Evolutionary conservation across 2,329 filamentous ascomycete genomes (phyloP).

Genomic region (Verticillium isaacii): DNA sequence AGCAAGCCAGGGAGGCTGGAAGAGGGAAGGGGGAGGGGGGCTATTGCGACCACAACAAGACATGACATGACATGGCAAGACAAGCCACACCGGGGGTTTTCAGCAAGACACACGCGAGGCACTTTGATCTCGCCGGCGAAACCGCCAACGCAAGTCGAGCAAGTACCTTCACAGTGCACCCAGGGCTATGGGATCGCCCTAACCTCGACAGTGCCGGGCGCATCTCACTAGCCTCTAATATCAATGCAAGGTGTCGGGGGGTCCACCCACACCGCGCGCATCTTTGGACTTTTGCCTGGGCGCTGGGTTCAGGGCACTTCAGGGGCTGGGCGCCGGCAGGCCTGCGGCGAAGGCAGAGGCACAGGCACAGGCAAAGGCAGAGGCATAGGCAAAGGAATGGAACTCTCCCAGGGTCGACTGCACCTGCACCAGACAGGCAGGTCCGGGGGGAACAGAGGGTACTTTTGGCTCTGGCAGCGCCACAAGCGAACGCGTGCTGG

Average conservation of each 20-base stretch:
- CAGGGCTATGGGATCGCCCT: constrained; percentile 13
- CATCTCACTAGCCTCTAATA: constrained; percentile 10
- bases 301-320: constrained; percentile 10
- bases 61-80: neutral
- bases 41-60: neutral
- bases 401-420: neutral
- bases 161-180: constrained; percentile 9
- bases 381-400: neutral
- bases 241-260: neutral
- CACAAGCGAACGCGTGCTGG: neutral
- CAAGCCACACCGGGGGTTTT: neutral
- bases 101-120: neutral
- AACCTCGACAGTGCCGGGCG: constrained; percentile 12
- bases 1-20: neutral
- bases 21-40: neutral
- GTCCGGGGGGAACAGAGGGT: constrained; percentile 4
- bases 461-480: constrained; percentile 7
- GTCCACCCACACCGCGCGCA: neutral
- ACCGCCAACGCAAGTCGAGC: neutral
- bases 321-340: neutral
- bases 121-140: neutral
- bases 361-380: neutral
- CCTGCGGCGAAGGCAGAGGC: neutral
- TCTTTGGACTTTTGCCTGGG: constrained; percentile 2
- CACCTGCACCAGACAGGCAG: neutral